A percentile compares a stretch with the other conserved stretches of the same genome.
Conservation (phyloP, 179 eudicot genomes). For the Silene coronaria region DNA sequence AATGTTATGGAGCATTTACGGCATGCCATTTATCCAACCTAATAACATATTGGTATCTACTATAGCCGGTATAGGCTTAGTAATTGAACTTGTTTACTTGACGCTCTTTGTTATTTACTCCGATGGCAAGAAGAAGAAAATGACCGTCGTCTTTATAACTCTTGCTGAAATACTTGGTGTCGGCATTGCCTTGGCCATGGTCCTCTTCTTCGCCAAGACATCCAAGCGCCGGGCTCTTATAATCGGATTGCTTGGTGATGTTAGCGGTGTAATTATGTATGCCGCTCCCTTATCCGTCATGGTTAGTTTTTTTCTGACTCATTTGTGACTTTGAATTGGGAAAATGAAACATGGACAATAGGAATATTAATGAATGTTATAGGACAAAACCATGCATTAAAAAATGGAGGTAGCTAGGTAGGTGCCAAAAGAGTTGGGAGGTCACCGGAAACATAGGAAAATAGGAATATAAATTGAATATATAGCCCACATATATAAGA, state of each 20-base stretch:
- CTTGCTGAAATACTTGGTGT: conserved; percentile 33
- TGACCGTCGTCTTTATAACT: conserved; percentile 31
- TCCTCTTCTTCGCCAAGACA: conserved; percentile 36
- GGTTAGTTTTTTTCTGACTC: conserved; percentile 45
- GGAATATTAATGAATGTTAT: too few species aligned
- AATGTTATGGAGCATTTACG: conserved; percentile 67
- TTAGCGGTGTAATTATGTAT: conserved; percentile 62
- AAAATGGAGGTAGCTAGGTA: neutral
- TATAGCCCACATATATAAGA: too few species aligned
- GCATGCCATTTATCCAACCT: conserved; percentile 77
- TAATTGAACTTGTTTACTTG: conserved; percentile 55
- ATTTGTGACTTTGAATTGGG: too few species aligned
- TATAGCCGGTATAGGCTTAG: conserved; percentile 51
- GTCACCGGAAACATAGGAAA: neutral
- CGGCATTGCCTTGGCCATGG: conserved; percentile 35
- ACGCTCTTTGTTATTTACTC: conserved; percentile 47
- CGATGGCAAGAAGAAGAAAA: conserved; percentile 30
- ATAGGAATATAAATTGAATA: neutral
- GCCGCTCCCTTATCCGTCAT: conserved; percentile 74
- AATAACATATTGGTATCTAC: conserved; percentile 52
- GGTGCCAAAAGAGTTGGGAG: neutral
- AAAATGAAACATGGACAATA: too few species aligned
- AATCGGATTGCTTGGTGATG: conserved; percentile 54
- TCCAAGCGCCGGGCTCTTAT: conserved; percentile 40
- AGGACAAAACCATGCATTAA: too few species aligned